Percentiles rank a stretch among this genome's conserved stretches.
phyloP scores from a whole-genome alignment of 306 rosid genomes.

The Fagus sylvatica region DNA sequence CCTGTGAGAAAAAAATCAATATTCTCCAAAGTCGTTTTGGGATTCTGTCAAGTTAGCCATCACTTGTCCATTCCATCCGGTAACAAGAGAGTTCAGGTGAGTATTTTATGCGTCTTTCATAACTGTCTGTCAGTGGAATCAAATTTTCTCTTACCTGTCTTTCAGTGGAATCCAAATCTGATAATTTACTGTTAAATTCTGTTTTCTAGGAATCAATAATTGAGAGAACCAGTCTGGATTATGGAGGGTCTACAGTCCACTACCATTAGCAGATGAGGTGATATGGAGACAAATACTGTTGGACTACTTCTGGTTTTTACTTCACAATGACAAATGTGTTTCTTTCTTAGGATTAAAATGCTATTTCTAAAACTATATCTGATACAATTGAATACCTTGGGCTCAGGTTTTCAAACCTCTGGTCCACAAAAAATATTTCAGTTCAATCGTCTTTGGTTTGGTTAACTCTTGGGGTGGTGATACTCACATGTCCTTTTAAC shows the following conservation, averaged over 20 bases:
- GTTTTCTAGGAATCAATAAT: slow-evolving; percentile 8
- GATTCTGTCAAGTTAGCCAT: slow-evolving; percentile 51
- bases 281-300: not conserved
- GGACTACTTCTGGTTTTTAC: not conserved
- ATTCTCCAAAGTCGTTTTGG: slow-evolving; percentile 65
- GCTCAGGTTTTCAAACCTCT: too few relatives aligned
- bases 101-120: slow-evolving; percentile 15
- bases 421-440: too few relatives aligned
- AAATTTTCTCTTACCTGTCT: not conserved
- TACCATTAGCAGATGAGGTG: not conserved
- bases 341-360: not conserved
- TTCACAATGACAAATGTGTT: not conserved
- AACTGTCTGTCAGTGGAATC: not conserved
- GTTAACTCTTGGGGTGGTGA: too few relatives aligned
- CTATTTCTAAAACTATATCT: too few relatives aligned
- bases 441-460: too few relatives aligned
- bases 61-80: slow-evolving; percentile 7
- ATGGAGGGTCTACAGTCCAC: slow-evolving; percentile 2
- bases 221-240: not conserved
- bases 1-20: slow-evolving; percentile 68
- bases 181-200: not conserved
- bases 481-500: too few relatives aligned
- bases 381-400: too few relatives aligned
- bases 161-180: not conserved
- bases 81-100: slow-evolving; percentile 30